phyloP scores from a whole-genome alignment of 2,329 filamentous ascomycete genomes.

The Aureobasidium zeae region DNA sequence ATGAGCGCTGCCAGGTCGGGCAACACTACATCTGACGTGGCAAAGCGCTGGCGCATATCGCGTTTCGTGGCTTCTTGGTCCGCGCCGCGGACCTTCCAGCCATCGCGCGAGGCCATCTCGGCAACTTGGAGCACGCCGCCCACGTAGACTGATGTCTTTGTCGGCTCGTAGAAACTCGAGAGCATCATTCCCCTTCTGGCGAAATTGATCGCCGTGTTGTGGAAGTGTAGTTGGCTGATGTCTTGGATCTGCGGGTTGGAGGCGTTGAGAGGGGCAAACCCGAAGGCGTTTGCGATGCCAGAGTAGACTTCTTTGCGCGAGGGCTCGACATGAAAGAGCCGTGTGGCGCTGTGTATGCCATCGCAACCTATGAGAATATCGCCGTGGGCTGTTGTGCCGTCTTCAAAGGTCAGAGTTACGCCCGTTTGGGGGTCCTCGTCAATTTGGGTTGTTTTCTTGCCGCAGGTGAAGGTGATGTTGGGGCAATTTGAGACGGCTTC shows the following conservation, averaged over 20 bases:
- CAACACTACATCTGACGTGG: conserved; percentile 32
- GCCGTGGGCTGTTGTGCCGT: conserved; percentile 26
- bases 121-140: conserved; percentile 38
- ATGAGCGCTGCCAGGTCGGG: conserved; percentile 32
- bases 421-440: conserved; percentile 27
- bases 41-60: conserved; percentile 35
- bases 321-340: conserved; percentile 38
- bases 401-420: conserved; percentile 31
- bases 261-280: conserved; percentile 33
- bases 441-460: conserved; percentile 35
- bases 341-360: conserved; percentile 33
- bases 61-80: conserved; percentile 35
- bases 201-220: conserved; percentile 38
- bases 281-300: conserved; percentile 39
- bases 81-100: conserved; percentile 37
- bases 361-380: conserved; percentile 31
- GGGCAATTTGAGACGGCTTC: conserved; percentile 32
- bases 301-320: conserved; percentile 35
- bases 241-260: conserved; percentile 3
- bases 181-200: conserved; percentile 38
- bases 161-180: conserved; percentile 32
- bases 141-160: conserved; percentile 34
- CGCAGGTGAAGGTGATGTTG: conserved; percentile 36
- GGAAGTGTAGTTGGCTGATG: conserved; percentile 28
- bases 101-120: conserved; percentile 35